These are phyloP conservation scores for Diplocarpon mali DNA, from an alignment of 2,329 filamentous ascomycete species.

Conservation along the genomic window DNA sequence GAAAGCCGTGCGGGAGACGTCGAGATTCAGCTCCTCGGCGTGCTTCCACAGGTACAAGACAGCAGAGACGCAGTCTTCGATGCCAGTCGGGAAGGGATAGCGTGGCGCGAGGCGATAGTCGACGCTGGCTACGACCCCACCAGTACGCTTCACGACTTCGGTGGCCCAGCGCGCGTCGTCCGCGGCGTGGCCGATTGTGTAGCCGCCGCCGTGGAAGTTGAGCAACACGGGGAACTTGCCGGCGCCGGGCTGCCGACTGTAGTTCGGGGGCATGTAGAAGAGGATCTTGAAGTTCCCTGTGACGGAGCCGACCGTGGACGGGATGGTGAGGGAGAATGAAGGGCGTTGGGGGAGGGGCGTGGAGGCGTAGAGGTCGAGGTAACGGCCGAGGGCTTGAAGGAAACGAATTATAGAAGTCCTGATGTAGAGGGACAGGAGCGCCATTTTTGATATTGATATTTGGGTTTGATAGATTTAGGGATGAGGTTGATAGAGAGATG, in stretches of 20 bases:
- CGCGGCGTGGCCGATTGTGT: constrained; percentile 44
- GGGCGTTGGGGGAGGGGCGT: constrained; percentile 9
- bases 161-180: constrained; percentile 50
- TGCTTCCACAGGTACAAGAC: constrained; percentile 30
- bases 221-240: constrained; percentile 37
- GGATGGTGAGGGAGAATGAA: constrained; percentile 9
- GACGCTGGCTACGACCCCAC: constrained; percentile 44
- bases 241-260: not conserved
- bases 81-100: constrained; percentile 48
- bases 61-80: constrained; percentile 43
- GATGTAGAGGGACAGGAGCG: constrained; percentile 7
- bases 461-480: too few species aligned
- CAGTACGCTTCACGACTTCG: constrained; percentile 37
- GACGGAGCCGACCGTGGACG: constrained; percentile 7
- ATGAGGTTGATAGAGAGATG: too few species aligned
- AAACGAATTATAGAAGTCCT: constrained; percentile 10
- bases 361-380: constrained; percentile 14
- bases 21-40: constrained; percentile 13
- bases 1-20: constrained; percentile 28
- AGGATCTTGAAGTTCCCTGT: constrained; percentile 12
- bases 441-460: constrained; percentile 4
- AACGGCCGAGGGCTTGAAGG: constrained; percentile 13
- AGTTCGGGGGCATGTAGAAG: constrained; percentile 15
- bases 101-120: constrained; percentile 54
- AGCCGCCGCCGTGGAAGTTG: constrained; percentile 56